Conservation (phyloP, 345 rosid genomes). For the Cardamine resedifolia region DNA sequence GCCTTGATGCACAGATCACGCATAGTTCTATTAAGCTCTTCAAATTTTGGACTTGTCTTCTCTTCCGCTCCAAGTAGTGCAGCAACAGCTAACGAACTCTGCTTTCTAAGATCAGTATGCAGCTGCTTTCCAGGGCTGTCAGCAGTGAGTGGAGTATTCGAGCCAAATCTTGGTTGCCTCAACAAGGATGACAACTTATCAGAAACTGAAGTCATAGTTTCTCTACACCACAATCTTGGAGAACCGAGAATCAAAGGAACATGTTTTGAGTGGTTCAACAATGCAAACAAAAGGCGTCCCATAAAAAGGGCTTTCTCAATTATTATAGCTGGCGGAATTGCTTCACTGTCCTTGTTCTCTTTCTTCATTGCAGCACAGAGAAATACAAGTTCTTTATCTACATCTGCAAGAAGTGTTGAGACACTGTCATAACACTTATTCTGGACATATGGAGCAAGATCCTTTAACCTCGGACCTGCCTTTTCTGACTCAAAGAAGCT, state of each 20-base stretch:
- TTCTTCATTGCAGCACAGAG: conserved; percentile 54
- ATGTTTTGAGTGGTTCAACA: conserved; percentile 76
- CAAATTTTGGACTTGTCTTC: conserved; percentile 67
- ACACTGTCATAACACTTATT: conserved; percentile 76
- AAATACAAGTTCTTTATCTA: conserved; percentile 65
- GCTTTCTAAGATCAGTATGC: conserved; percentile 57
- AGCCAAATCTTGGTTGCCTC: conserved; percentile 57
- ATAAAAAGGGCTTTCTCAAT: conserved; percentile 88
- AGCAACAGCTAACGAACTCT: conserved; percentile 70
- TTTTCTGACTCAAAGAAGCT: conserved; percentile 92
- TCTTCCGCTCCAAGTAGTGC: conserved; percentile 88
- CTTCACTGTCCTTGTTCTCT: conserved; percentile 41
- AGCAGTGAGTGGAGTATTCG: conserved; percentile 46
- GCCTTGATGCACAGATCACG: conserved; percentile 85
- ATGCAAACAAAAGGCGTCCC: conserved; percentile 89
- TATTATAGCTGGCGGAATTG: conserved; percentile 54
- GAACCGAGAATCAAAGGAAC: conserved; percentile 84
- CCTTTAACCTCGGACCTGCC: conserved; percentile 77
- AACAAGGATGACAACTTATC: conserved; percentile 67
- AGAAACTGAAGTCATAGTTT: conserved; percentile 51
- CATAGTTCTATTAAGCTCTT: conserved; percentile 55
- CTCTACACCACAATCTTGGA: conserved; percentile 92
- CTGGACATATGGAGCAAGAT: conserved; percentile 78
- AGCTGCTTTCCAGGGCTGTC: conserved; percentile 57
- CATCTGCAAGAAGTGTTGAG: conserved; percentile 60